Conservation (phyloP, 495 filamentous ascomycete genomes). For the Gamarada debralockiae region DNA sequence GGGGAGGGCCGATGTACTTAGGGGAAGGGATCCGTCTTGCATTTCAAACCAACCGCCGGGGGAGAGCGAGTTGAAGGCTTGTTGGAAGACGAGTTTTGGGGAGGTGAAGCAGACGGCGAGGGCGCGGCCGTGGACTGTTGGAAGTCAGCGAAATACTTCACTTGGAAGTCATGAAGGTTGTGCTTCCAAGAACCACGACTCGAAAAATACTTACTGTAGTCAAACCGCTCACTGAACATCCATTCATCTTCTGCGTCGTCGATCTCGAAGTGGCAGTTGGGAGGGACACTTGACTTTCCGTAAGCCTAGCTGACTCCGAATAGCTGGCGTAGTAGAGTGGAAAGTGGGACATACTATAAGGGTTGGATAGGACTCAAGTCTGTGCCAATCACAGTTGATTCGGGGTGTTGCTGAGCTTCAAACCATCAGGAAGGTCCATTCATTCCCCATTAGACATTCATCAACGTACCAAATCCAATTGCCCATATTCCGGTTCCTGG, state of each 20-base stretch:
- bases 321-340: neutral
- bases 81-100: neutral
- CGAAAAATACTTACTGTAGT: too few species aligned
- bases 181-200: too few species aligned
- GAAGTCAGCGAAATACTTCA: too few species aligned
- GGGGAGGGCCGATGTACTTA: conserved; percentile 34
- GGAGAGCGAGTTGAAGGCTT: conserved; percentile 29
- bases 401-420: neutral
- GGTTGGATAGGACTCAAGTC: conserved; percentile 25
- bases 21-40: conserved; percentile 31
- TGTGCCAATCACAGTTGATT: conserved; percentile 31
- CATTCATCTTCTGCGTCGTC: conserved; percentile 49
- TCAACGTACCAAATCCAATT: conserved; percentile 25
- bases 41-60: conserved; percentile 47
- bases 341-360: conserved; percentile 27
- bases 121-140: conserved; percentile 43
- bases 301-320: too few species aligned
- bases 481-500: conserved; percentile 29
- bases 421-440: conserved; percentile 1
- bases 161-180: too few species aligned
- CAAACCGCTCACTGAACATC: conserved; percentile 39
- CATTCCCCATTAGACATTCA: neutral
- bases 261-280: conserved; percentile 44
- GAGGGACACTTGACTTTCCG: conserved; percentile 31
- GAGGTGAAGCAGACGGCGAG: conserved; percentile 34